Evolutionary conservation across 345 rosid genomes (phyloP), one percentile per base, ranked within the genome.

Genomic region (Moricandia moricandioides): DNA sequence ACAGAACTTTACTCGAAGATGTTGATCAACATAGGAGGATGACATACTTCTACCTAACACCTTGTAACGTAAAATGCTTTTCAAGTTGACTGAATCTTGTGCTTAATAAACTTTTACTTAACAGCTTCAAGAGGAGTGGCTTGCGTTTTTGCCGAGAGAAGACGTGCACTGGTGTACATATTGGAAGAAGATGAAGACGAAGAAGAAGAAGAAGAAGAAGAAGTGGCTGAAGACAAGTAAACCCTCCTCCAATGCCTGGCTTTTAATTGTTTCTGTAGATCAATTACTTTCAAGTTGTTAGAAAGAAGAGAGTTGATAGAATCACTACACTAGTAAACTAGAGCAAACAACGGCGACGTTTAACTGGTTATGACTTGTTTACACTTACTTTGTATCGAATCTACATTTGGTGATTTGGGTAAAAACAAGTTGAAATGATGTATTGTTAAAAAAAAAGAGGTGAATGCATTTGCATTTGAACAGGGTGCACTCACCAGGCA

Each of bases 91-190:
- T 14, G 13, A 13, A 14, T 13, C 7, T 14, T 27, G 24, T 21
- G 24, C 24, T 21, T 1, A 21, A 21, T n/a, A n/a, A n/a, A n/a
- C 27, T 47, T 33, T 18, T 58, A 7, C 2, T 8, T 62, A 2
- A 81, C 88, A 88, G 98, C 88, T 62, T 82, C 95, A 8, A 85
- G 95, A 76, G 97, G 97, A 0, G 87, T 90, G 11, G 88, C 95
- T 61, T 93, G 96, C 57, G 85, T 82, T 24, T 93, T 88, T 37
- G 90, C 85, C 72, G 84, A 87, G 14, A 86, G 85, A 81, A 91
- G 87, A 81, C 86, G 87, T 4, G 93, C 95, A 7, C 68, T 86
- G 79, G 90, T 88, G 35, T 85, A 87, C 74, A 88, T 85, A 62
- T 67, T 90, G 66, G 89, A 90, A 29, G 91, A 91, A 83, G 92